Conservation (phyloP, 2,329 filamentous ascomycete species). For the Elsinoe batatas region DNA sequence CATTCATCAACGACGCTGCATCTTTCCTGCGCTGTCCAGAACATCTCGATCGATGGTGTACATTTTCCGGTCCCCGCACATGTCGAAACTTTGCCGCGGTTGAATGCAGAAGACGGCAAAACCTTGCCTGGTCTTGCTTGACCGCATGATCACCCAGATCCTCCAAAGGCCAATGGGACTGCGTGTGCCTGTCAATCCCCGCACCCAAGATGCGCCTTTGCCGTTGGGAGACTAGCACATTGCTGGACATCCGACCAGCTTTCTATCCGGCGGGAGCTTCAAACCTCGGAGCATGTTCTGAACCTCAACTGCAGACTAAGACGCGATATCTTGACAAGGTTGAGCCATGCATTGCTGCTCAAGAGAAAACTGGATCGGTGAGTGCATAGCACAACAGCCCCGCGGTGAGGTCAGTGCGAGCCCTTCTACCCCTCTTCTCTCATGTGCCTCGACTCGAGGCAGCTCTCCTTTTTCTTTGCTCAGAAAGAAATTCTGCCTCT, state of each 20-base stretch:
- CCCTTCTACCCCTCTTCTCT: conserved; percentile 2
- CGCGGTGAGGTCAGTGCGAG: conserved; percentile 10
- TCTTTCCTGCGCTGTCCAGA: neutral
- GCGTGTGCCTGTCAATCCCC: conserved; percentile 11
- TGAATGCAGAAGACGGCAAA: neutral
- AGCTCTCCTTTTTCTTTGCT: neutral
- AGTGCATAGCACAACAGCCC: neutral
- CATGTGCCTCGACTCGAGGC: neutral
- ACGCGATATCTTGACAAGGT: neutral
- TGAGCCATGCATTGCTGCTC: conserved; percentile 3
- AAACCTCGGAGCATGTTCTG: neutral
- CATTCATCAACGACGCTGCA: neutral
- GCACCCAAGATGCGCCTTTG: conserved; percentile 7
- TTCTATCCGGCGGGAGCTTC: neutral
- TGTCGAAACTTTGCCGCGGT: neutral
- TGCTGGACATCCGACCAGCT: neutral
- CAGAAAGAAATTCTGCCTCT: neutral
- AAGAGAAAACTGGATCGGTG: neutral
- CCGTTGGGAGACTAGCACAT: conserved; percentile 1
- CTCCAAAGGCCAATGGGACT: neutral
- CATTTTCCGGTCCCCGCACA: neutral
- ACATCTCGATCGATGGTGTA: neutral
- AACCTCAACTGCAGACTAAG: neutral
- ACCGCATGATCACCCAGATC: conserved; percentile 10
- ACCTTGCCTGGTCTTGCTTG: conserved; percentile 7